Evolutionary conservation across 306 rosid species (phyloP).

Genomic region (Macrotyloma uniflorum): DNA sequence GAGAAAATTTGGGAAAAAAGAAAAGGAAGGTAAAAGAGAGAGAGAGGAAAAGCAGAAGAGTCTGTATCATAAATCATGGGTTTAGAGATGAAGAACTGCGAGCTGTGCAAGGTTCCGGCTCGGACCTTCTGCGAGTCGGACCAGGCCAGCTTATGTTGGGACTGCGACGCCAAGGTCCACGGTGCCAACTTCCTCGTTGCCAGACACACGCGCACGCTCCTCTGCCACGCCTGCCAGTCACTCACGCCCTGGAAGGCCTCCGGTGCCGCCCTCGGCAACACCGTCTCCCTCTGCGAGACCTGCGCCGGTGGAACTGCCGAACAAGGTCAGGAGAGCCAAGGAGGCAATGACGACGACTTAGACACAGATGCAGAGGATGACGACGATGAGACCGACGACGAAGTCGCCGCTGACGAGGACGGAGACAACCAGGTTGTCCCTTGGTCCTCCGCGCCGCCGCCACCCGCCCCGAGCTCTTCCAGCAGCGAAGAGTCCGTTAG

Average conservation of each 20-base stretch:
- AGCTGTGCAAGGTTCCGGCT: slow-evolving; percentile 67
- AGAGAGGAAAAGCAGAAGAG: slow-evolving; percentile 28
- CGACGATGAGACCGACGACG: slow-evolving; percentile 16
- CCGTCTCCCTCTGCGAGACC: slow-evolving; percentile 59
- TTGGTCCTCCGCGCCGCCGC: slow-evolving; percentile 51
- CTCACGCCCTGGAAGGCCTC: slow-evolving; percentile 80
- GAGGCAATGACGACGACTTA: slow-evolving; percentile 50
- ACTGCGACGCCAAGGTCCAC: slow-evolving; percentile 79
- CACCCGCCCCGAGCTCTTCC: slow-evolving; percentile 55
- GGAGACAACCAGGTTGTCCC: slow-evolving; percentile 72
- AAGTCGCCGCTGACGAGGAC: slow-evolving; percentile 41
- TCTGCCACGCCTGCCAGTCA: slow-evolving; percentile 73
- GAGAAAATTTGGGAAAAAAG: slow-evolving; percentile 11
- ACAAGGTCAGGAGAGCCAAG: slow-evolving; percentile 48
- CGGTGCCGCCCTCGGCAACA: slow-evolving; percentile 65
- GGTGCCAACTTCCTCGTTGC: slow-evolving; percentile 78
- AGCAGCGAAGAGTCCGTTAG: slow-evolving; percentile 58
- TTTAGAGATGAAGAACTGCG: slow-evolving; percentile 64
- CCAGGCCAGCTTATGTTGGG: slow-evolving; percentile 79
- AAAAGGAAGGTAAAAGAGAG: not conserved
- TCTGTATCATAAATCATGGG: not conserved
- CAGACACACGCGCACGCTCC: slow-evolving; percentile 71
- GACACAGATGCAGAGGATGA: slow-evolving; percentile 43
- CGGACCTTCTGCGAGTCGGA: slow-evolving; percentile 75
- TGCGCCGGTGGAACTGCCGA: slow-evolving; percentile 49